Percentiles rank a stretch among this genome's conserved stretches.
These are phyloP conservation scores for Phytophthora tubulina DNA, from an alignment of 352 stramenopile genomes.

Conservation along the genomic window DNA sequence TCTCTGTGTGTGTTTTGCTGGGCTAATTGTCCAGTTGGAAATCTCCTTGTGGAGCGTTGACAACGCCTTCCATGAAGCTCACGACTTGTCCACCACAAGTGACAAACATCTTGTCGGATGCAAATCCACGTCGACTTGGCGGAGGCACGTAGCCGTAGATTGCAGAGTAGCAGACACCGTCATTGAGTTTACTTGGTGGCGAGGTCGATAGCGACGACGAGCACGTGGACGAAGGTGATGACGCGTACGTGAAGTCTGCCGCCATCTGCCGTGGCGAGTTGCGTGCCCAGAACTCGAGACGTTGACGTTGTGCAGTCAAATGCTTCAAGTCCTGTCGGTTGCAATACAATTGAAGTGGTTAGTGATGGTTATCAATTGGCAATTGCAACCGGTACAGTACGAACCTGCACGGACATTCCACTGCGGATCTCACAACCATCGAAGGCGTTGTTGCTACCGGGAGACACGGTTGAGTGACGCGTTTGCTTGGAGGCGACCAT, in stretches of 20 bases:
- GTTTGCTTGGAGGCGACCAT: slow-evolving; percentile 59
- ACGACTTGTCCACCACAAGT: slow-evolving; percentile 83
- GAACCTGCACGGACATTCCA: slow-evolving; percentile 85
- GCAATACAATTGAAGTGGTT: slow-evolving; percentile 8
- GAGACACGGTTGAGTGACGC: slow-evolving; percentile 18
- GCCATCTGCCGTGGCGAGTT: slow-evolving; percentile 58
- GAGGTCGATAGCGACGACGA: slow-evolving; percentile 45
- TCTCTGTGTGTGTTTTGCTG: neutral
- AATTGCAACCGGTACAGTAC: neutral
- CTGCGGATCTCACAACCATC: slow-evolving; percentile 76
- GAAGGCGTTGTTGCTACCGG: slow-evolving; percentile 42
- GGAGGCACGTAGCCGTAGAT: slow-evolving; percentile 30
- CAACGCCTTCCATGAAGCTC: slow-evolving; percentile 86
- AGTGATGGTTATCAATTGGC: neutral
- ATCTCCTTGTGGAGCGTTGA: slow-evolving; percentile 76
- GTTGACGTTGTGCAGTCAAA: slow-evolving; percentile 82
- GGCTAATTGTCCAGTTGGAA: slow-evolving; percentile 46
- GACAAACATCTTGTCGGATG: slow-evolving; percentile 79
- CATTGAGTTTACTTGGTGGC: slow-evolving; percentile 27
- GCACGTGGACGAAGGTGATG: slow-evolving; percentile 45
- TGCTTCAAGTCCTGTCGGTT: slow-evolving; percentile 74
- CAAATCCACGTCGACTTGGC: slow-evolving; percentile 36
- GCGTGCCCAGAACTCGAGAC: slow-evolving; percentile 72
- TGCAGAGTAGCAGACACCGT: slow-evolving; percentile 29
- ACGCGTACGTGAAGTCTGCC: slow-evolving; percentile 42